These are phyloP conservation scores for Triglochin maritima DNA, from an alignment of 106 monocot genomes.

Conservation along the genomic window DNA sequence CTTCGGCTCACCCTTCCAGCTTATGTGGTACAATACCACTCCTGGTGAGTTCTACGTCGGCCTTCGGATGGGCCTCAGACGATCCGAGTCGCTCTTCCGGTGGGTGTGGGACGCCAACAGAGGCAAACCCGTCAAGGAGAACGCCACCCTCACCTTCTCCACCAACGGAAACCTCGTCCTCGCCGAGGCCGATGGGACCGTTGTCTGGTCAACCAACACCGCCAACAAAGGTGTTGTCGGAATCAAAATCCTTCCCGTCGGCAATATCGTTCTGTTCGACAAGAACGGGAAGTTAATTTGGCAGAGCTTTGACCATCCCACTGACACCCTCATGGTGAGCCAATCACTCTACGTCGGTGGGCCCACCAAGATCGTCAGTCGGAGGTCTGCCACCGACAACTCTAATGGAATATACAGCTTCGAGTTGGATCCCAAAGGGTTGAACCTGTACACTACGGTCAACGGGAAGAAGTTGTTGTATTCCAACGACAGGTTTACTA, in stretches of 20 bases:
- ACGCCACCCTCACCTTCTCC: conserved; percentile 10
- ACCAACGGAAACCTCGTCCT: conserved; percentile 18
- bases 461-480: background rate
- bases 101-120: conserved; percentile 22
- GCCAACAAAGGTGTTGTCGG: conserved; percentile 16
- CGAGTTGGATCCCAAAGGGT: conserved; percentile 4
- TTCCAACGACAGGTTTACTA: conserved; percentile 2
- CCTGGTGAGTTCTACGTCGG: conserved; percentile 10
- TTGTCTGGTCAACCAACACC: conserved; percentile 13
- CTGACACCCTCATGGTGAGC: conserved; percentile 12
- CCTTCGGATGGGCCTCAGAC: conserved; percentile 9
- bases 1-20: conserved; percentile 18
- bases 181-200: conserved; percentile 7
- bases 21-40: conserved; percentile 22
- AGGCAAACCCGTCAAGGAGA: conserved; percentile 9
- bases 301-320: conserved; percentile 19
- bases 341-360: conserved; percentile 8
- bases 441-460: conserved; percentile 1
- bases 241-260: conserved; percentile 4
- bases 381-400: conserved; percentile 9
- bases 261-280: conserved; percentile 6
- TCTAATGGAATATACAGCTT: conserved; percentile 18
- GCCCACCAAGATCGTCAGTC: conserved; percentile 9
- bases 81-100: conserved; percentile 10
- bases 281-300: conserved; percentile 1